Conservation (phyloP, 768 basidiomycete genomes). For the Leccinellum luteum region DNA sequence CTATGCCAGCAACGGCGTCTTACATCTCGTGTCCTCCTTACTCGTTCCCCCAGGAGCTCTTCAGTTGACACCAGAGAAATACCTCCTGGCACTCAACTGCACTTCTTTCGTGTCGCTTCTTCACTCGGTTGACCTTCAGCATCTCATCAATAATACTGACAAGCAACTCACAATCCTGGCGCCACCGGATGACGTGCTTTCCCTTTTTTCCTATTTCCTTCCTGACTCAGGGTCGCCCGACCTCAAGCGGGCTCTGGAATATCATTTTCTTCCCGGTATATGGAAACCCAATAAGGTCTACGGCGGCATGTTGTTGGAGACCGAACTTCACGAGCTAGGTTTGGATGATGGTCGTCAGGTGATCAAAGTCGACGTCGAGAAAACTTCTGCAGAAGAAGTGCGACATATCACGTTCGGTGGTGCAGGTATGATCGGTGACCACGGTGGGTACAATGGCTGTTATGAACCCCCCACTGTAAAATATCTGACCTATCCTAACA, state of each 20-base stretch:
- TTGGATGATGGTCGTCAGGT: slow-evolving; percentile 71
- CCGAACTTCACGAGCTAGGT: slow-evolving; percentile 70
- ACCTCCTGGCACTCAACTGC: slow-evolving; percentile 88
- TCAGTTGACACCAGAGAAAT: slow-evolving; percentile 89
- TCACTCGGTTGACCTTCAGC: slow-evolving; percentile 73
- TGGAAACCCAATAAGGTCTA: slow-evolving; percentile 69
- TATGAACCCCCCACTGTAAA: neutral
- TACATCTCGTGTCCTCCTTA: slow-evolving; percentile 85
- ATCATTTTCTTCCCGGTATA: slow-evolving; percentile 88
- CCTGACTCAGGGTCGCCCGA: slow-evolving; percentile 67
- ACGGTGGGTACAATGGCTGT: slow-evolving; percentile 47
- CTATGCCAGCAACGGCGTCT: slow-evolving; percentile 91
- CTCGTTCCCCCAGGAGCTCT: slow-evolving; percentile 76
- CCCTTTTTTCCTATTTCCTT: slow-evolving; percentile 49
- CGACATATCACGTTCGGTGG: slow-evolving; percentile 79
- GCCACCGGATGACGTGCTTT: slow-evolving; percentile 81
- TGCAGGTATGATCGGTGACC: slow-evolving; percentile 73
- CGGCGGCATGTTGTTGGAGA: slow-evolving; percentile 75
- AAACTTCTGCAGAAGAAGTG: slow-evolving; percentile 42
- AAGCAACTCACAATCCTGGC: slow-evolving; percentile 86
- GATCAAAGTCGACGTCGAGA: slow-evolving; percentile 61
- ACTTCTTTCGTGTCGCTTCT: slow-evolving; percentile 86
- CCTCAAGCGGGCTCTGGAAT: slow-evolving; percentile 70
- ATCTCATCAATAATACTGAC: slow-evolving; percentile 68
- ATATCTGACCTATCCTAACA: slow-evolving; percentile 29